Conservation (phyloP, 139 green algal species). For the Picochlorum sp. region DNA sequence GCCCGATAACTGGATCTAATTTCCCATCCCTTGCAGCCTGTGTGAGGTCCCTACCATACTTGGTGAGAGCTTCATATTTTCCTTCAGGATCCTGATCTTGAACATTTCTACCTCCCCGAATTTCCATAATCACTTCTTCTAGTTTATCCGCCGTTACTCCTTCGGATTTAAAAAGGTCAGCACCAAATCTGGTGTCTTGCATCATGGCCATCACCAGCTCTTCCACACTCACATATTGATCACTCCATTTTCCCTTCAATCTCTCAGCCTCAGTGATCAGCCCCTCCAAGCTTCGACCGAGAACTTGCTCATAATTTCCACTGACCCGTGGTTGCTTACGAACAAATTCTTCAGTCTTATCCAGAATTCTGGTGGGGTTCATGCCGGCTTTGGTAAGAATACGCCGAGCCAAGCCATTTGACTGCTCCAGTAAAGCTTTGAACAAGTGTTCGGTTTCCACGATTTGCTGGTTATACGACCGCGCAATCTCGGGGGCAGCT, state of each 20-base stretch:
- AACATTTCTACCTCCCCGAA: constrained; percentile 31
- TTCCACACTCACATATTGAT: constrained; percentile 81
- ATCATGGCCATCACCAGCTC: constrained; percentile 82
- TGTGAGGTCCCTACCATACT: constrained; percentile 92
- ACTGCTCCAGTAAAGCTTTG: constrained; percentile 93
- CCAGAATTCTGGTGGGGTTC: constrained; percentile 67
- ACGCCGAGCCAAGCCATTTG: constrained; percentile 74
- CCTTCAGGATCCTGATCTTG: constrained; percentile 84
- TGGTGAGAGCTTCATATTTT: constrained; percentile 93
- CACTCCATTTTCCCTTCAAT: constrained; percentile 48
- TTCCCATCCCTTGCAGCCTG: constrained; percentile 58
- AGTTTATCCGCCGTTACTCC: constrained; percentile 59
- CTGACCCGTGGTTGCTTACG: constrained; percentile 58
- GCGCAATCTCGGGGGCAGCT: constrained; percentile 71
- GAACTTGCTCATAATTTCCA: constrained; percentile 65
- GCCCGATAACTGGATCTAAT: constrained; percentile 76
- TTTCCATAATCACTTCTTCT: constrained; percentile 54
- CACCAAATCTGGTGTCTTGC: constrained; percentile 69
- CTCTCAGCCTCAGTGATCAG: constrained; percentile 70
- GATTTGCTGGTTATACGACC: constrained; percentile 72
- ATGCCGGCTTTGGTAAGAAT: constrained; percentile 78
- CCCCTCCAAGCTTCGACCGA: constrained; percentile 84
- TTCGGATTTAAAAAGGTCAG: constrained; percentile 44
- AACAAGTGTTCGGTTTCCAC: constrained; percentile 97
- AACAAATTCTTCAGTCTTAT: constrained; percentile 70